These are phyloP conservation scores for Fusarium zealandicum DNA, from an alignment of 2,329 filamentous ascomycete species.

Conservation along the genomic window DNA sequence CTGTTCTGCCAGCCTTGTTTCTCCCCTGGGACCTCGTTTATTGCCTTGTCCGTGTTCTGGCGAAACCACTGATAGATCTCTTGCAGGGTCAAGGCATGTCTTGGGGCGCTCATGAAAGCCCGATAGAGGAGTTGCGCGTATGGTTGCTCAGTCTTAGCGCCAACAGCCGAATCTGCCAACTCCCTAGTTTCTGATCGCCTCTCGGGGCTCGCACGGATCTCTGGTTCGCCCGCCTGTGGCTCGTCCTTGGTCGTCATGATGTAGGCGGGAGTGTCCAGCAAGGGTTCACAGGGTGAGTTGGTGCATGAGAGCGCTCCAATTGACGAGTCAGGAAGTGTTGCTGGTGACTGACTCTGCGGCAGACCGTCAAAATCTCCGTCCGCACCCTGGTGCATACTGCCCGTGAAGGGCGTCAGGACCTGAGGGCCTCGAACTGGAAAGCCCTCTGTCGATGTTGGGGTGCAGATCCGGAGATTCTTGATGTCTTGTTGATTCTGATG, in stretches of 20 bases:
- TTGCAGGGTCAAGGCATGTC: conserved; percentile 77
- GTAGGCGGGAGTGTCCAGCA: conserved; percentile 22
- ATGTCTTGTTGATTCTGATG: conserved; percentile 33
- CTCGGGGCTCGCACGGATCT: conserved; percentile 17
- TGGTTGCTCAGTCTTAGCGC: conserved; percentile 61
- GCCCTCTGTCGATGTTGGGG: conserved; percentile 38
- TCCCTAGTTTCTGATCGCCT: conserved; percentile 20
- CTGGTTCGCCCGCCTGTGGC: conserved; percentile 6
- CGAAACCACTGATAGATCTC: conserved; percentile 93
- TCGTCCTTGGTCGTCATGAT: conserved; percentile 19
- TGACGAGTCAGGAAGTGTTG: conserved; percentile 19
- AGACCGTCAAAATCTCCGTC: conserved; percentile 33
- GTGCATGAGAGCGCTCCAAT: conserved; percentile 26
- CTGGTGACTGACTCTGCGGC: conserved; percentile 18
- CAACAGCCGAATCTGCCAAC: not conserved
- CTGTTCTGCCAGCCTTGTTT: conserved; percentile 88
- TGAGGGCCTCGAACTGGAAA: conserved; percentile 26
- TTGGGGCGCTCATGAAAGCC: conserved; percentile 72
- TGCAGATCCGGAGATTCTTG: conserved; percentile 35
- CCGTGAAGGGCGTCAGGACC: conserved; percentile 30
- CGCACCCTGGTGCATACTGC: conserved; percentile 20
- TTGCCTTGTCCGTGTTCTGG: conserved; percentile 79
- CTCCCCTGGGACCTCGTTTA: conserved; percentile 52
- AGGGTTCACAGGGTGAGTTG: conserved; percentile 31
- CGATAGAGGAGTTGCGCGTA: conserved; percentile 85